Conservation (phyloP, 805 yeast genomes). For the Saccharomycopsis capsularis region DNA sequence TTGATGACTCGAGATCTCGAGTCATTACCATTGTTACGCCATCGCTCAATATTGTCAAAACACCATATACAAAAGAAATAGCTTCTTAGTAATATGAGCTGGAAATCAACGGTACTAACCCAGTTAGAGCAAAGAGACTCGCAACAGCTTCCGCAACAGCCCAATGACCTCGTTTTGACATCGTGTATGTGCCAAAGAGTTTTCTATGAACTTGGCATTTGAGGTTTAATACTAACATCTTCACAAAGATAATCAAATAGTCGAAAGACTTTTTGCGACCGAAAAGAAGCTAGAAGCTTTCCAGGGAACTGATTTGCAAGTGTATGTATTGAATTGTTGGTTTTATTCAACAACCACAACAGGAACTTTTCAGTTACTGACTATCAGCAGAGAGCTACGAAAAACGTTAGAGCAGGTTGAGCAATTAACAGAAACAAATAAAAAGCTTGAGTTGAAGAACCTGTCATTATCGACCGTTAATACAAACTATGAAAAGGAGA, state of each 20-base stretch:
- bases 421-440: constrained; percentile 1
- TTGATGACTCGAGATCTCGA: too few species aligned
- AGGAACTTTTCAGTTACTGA: too few species aligned
- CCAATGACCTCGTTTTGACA: not conserved
- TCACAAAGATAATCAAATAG: constrained; percentile 3
- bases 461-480: constrained; percentile 18
- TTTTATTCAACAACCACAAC: too few species aligned
- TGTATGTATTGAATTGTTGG: constrained; percentile 17
- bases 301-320: constrained; percentile 14
- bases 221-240: not conserved
- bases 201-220: not conserved
- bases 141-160: constrained; percentile 1
- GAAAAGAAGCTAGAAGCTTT: constrained; percentile 17
- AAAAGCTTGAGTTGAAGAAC: constrained; percentile 19
- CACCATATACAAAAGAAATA: too few species aligned
- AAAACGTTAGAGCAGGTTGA: constrained; percentile 2
- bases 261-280: constrained; percentile 10
- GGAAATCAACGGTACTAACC: too few species aligned
- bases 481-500: constrained; percentile 23
- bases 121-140: constrained; percentile 22
- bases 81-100: too few species aligned
- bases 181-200: constrained; percentile 22
- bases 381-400: constrained; percentile 15
- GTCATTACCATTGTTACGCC: too few species aligned
- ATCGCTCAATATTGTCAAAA: too few species aligned